A percentile compares a stretch with the other conserved stretches of the same genome.
phyloP scores from a whole-genome alignment of 805 yeast genomes.

The Hyphopichia homilentoma region DNA sequence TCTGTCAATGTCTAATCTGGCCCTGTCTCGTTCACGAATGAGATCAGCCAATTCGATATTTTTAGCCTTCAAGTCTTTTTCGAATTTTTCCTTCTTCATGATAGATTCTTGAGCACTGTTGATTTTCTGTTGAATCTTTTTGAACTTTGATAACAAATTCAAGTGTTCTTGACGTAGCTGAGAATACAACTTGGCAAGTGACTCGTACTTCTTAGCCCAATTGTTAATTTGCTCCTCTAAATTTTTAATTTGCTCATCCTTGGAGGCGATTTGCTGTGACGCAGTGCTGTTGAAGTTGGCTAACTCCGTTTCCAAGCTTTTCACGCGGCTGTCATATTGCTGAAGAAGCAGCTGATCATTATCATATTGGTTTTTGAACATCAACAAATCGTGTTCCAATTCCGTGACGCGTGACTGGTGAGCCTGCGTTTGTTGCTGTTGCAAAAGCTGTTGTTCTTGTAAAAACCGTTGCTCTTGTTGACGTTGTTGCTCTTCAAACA shows the following conservation, averaged over 20 bases:
- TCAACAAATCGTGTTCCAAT: conserved; percentile 73
- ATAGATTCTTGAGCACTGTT: conserved; percentile 87
- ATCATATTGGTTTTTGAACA: conserved; percentile 76
- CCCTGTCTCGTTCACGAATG: conserved; percentile 85
- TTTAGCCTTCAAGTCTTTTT: conserved; percentile 79
- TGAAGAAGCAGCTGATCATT: conserved; percentile 79
- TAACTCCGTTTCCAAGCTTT: conserved; percentile 73
- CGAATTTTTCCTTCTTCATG: conserved; percentile 75
- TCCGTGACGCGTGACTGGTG: conserved; percentile 77
- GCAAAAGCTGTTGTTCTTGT: conserved; percentile 61
- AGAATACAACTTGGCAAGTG: conserved; percentile 83
- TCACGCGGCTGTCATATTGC: conserved; percentile 84
- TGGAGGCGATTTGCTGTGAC: conserved; percentile 67
- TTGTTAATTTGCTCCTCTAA: conserved; percentile 70
- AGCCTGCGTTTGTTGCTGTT: conserved; percentile 67
- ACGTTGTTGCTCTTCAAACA: conserved; percentile 71
- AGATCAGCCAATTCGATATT: conserved; percentile 85
- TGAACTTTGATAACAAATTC: conserved; percentile 69
- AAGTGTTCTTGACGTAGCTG: conserved; percentile 91
- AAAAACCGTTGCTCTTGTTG: conserved; percentile 66
- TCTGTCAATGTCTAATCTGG: conserved; percentile 76
- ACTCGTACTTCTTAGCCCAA: conserved; percentile 86
- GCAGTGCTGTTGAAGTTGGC: conserved; percentile 58
- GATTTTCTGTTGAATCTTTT: conserved; percentile 80
- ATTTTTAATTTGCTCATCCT: conserved; percentile 64